phyloP scores from a whole-genome alignment of 768 basidiomycete genomes.

The Rhodotorula babjevae region DNA sequence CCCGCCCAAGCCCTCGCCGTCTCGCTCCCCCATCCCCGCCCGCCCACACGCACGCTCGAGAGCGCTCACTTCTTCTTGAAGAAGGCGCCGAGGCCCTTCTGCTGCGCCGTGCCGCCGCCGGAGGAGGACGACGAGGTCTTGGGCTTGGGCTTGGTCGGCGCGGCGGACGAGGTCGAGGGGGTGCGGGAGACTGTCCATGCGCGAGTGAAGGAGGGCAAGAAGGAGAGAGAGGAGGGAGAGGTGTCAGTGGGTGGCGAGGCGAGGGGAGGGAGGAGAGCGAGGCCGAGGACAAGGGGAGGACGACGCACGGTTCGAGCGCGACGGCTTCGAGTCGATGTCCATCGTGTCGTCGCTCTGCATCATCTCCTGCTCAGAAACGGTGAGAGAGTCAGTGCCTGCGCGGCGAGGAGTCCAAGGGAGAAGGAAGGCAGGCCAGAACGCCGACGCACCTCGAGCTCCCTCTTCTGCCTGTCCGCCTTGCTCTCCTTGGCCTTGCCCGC shows the following conservation, averaged over 20 bases:
- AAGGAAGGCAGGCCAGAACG: too few species aligned
- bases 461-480: conserved; percentile 5
- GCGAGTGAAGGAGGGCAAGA: too few species aligned
- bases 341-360: conserved; percentile 22
- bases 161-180: conserved; percentile 1
- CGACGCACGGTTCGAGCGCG: not conserved
- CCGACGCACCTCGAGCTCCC: conserved; percentile 30
- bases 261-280: not conserved
- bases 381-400: not conserved
- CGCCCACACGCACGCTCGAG: not conserved
- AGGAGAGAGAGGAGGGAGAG: too few species aligned
- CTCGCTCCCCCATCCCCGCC: too few species aligned
- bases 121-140: not conserved
- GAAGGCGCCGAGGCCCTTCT: conserved; percentile 11
- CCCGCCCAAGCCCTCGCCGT: too few species aligned
- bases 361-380: not conserved
- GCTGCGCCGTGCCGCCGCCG: not conserved
- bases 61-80: conserved; percentile 19
- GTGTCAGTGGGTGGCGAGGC: not conserved
- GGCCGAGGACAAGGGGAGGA: not conserved
- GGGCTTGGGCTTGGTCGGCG: not conserved
- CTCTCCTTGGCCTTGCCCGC: conserved; percentile 5
- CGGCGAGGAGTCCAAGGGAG: not conserved
- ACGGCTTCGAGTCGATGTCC: conserved; percentile 8
- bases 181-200: conserved; percentile 12